Evolutionary conservation across 805 yeast species (phyloP).

Genomic region (Wickerhamiella slavikovae): DNA sequence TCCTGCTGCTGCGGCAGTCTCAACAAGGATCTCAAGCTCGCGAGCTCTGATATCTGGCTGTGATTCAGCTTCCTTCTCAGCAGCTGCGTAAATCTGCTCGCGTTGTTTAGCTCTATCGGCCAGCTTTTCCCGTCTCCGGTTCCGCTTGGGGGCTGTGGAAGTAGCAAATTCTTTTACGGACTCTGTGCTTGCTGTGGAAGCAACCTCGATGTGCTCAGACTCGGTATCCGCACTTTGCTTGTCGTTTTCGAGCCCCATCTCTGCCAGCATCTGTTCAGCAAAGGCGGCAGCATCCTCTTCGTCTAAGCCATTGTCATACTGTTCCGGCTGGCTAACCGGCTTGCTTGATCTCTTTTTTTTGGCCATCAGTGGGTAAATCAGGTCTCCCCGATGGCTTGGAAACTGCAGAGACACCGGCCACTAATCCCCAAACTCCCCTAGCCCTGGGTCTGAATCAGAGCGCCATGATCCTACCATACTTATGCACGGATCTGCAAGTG

Average conservation of each 20-base stretch:
- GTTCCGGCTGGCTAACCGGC: not conserved
- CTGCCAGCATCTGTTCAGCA: slow-evolving; percentile 49
- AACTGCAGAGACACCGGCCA: too few species aligned
- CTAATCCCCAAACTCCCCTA: too few species aligned
- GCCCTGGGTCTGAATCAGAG: too few species aligned
- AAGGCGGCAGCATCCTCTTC: slow-evolving; percentile 21
- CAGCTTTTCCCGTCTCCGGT: slow-evolving; percentile 67
- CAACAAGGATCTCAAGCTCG: slow-evolving; percentile 46
- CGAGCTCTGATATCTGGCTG: slow-evolving; percentile 42
- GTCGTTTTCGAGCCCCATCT: slow-evolving; percentile 25
- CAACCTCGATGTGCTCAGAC: slow-evolving; percentile 1
- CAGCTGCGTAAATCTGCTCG: slow-evolving; percentile 33
- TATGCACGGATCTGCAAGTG: too few species aligned
- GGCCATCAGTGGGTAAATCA: too few species aligned
- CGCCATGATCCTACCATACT: too few species aligned
- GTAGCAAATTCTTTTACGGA: slow-evolving; percentile 5
- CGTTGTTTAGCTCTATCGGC: slow-evolving; percentile 58
- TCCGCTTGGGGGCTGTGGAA: slow-evolving; percentile 28
- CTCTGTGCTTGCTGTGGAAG: slow-evolving; percentile 2
- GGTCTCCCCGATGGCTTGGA: too few species aligned
- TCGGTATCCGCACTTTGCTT: not conserved
- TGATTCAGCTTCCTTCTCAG: slow-evolving; percentile 58
- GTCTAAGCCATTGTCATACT: slow-evolving; percentile 8
- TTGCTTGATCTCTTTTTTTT: not conserved
- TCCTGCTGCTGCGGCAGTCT: slow-evolving; percentile 27